These are phyloP conservation scores for Penicillium steckii DNA, from an alignment of 495 filamentous ascomycete genomes.

Conservation along the genomic window DNA sequence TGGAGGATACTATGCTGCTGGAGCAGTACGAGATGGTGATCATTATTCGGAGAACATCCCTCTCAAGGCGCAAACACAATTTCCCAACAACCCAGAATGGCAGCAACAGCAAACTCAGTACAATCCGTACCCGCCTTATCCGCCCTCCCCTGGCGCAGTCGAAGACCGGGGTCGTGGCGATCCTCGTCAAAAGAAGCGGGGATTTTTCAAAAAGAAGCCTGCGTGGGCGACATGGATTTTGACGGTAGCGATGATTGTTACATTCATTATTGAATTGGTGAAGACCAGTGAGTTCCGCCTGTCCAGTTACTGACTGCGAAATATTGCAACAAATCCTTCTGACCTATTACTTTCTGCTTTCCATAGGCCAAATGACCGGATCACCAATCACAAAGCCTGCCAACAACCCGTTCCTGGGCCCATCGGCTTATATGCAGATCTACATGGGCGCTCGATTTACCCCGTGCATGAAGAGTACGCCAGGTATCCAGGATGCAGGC, in stretches of 20 bases:
- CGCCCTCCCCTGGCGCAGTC: constrained; percentile 31
- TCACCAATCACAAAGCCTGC: constrained; percentile 81
- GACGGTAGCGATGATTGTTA: constrained; percentile 70
- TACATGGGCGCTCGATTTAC: constrained; percentile 94
- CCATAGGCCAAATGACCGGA: constrained; percentile 41
- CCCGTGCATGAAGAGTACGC: constrained; percentile 88
- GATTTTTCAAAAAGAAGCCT: constrained; percentile 60
- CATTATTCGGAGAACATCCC: constrained; percentile 55
- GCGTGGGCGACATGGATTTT: constrained; percentile 83
- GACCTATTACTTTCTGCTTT: constrained; percentile 2
- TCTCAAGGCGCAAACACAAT: constrained; percentile 37
- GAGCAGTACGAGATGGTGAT: constrained; percentile 34
- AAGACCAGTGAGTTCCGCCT: constrained; percentile 63
- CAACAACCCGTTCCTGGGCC: constrained; percentile 97
- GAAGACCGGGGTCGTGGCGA: constrained; percentile 16
- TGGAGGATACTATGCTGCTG: constrained; percentile 31
- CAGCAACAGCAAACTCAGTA: constrained; percentile 46
- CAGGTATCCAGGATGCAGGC: constrained; percentile 59
- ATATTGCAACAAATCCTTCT: neutral
- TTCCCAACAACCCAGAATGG: constrained; percentile 34
- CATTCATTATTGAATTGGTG: constrained; percentile 90
- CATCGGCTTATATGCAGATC: constrained; percentile 84
- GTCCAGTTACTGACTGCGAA: neutral
- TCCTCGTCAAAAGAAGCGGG: constrained; percentile 33
- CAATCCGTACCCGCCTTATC: constrained; percentile 40